Evolutionary conservation across 1,284 basidiomycete genomes (phyloP).

Genomic region (Cutaneotrichosporon spelunceum): DNA sequence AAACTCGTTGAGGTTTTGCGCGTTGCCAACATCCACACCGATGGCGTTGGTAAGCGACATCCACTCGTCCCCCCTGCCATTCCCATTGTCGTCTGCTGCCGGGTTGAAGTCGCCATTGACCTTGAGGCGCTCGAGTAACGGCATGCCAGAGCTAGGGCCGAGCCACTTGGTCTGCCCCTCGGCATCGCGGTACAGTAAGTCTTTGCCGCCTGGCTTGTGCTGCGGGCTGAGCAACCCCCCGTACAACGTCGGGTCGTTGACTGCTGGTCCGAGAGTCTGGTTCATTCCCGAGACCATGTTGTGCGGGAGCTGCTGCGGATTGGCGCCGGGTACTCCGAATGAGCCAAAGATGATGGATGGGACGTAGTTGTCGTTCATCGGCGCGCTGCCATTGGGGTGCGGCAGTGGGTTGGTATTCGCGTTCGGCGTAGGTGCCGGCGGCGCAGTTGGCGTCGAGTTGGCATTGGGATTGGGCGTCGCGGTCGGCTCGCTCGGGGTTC

Average conservation of each 20-base stretch:
- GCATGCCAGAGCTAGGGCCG: slow-evolving; percentile 40
- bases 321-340: slow-evolving; percentile 17
- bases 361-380: slow-evolving; percentile 17
- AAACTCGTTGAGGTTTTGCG: slow-evolving; percentile 14
- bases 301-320: slow-evolving; percentile 15
- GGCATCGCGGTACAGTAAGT: slow-evolving; percentile 32
- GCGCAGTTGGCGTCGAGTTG: slow-evolving; percentile 7
- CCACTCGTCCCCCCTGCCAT: slow-evolving; percentile 33
- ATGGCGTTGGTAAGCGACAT: slow-evolving; percentile 36
- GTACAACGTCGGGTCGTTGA: slow-evolving; percentile 19
- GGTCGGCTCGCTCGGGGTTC: slow-evolving; percentile 3
- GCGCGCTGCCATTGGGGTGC: background rate
- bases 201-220: slow-evolving; percentile 20
- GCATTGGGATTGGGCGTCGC: slow-evolving; percentile 9
- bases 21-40: slow-evolving; percentile 29
- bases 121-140: slow-evolving; percentile 35
- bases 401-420: background rate
- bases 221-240: slow-evolving; percentile 6
- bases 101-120: slow-evolving; percentile 22
- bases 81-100: slow-evolving; percentile 20
- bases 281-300: slow-evolving; percentile 17
- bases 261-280: slow-evolving; percentile 18
- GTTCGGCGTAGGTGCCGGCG: background rate
- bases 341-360: slow-evolving; percentile 21
- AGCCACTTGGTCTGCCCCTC: slow-evolving; percentile 39